These are phyloP conservation scores for Microthyrium microscopicum DNA, from an alignment of 2,329 filamentous ascomycete genomes.

Conservation along the genomic window DNA sequence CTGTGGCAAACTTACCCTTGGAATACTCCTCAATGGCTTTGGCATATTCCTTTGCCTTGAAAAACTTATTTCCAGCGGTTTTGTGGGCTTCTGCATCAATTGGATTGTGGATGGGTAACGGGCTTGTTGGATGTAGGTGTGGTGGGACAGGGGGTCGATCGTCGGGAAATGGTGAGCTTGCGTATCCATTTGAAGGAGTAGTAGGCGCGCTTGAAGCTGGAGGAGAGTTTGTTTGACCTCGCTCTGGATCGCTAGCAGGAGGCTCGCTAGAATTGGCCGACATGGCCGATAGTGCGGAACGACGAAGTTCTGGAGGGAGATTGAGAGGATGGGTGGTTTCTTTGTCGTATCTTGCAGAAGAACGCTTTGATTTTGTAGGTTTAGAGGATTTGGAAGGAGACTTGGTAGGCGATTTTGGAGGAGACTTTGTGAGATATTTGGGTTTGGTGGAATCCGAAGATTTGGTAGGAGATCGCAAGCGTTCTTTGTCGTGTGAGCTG, in stretches of 20 bases:
- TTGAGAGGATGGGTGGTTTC: conserved; percentile 74
- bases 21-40: conserved; percentile 86
- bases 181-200: conserved; percentile 30
- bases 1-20: conserved; percentile 50
- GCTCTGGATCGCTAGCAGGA: conserved; percentile 56
- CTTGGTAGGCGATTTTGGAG: neutral
- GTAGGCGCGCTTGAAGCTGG: conserved; percentile 31
- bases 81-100: conserved; percentile 79
- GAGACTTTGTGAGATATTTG: neutral
- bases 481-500: conserved; percentile 4
- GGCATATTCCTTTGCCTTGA: conserved; percentile 82
- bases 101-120: conserved; percentile 15
- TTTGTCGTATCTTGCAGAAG: conserved; percentile 17
- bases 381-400: neutral
- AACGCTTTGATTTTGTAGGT: neutral
- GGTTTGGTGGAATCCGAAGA: neutral
- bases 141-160: conserved; percentile 50
- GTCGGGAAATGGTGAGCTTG: conserved; percentile 28
- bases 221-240: conserved; percentile 42
- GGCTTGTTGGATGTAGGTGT: conserved; percentile 40
- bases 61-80: conserved; percentile 84
- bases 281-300: conserved; percentile 48
- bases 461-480: neutral
- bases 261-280: conserved; percentile 24
- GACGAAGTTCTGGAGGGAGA: conserved; percentile 73